Percentiles rank a stretch among this genome's conserved stretches.
phyloP scores from a whole-genome alignment of 2,329 filamentous ascomycete genomes.

The Escovopsis sp. region DNA sequence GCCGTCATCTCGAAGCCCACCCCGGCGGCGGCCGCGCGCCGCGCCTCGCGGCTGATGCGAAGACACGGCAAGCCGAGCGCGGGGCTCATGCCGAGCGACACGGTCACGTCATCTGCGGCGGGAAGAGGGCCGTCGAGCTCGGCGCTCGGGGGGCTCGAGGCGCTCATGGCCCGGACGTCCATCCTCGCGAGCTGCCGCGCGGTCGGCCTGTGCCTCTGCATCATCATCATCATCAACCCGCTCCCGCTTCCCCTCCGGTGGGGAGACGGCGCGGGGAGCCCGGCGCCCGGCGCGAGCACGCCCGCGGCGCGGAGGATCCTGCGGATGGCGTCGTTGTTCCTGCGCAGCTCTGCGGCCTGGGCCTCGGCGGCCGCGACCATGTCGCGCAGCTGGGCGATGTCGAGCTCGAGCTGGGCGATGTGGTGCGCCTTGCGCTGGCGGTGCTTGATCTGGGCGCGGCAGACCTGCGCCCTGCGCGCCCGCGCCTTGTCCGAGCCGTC shows the following conservation, averaged over 20 bases:
- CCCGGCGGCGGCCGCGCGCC: constrained; percentile 8
- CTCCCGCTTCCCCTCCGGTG: neutral
- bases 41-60: constrained; percentile 20
- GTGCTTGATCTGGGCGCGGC: constrained; percentile 39
- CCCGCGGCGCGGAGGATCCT: constrained; percentile 17
- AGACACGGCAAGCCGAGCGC: constrained; percentile 27
- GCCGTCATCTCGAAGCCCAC: constrained; percentile 14
- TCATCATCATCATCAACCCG: no score
- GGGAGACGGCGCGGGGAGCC: no score
- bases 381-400: constrained; percentile 32
- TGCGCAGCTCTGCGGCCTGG: constrained; percentile 22
- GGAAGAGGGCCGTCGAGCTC: no score
- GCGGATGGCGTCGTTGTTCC: constrained; percentile 30
- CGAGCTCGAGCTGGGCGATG: constrained; percentile 37
- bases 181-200: no score
- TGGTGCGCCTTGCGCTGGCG: constrained; percentile 42
- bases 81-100: constrained; percentile 28
- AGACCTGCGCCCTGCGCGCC: constrained; percentile 35
- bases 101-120: constrained; percentile 22
- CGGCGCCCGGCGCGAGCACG: constrained; percentile 4
- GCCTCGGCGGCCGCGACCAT: constrained; percentile 28
- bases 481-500: constrained; percentile 23
- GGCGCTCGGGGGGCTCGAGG: no score
- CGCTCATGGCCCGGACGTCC: no score
- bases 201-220: neutral